Conservation (phyloP, 768 basidiomycete species). For the Phylloporus arenicola region DNA sequence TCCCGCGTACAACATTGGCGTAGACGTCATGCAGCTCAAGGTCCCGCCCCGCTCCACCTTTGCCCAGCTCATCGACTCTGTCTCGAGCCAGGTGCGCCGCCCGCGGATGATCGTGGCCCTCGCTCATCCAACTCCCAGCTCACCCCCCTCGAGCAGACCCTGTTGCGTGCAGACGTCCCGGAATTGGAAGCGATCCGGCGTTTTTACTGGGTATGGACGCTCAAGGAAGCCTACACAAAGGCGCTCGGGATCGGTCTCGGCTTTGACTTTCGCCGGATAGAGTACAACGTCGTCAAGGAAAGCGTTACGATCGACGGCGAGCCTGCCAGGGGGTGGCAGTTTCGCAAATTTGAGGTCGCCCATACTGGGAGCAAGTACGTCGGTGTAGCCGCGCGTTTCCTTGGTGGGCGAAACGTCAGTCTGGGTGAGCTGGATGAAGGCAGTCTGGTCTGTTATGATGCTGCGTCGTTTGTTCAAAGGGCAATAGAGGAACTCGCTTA, state of each 20-base stretch:
- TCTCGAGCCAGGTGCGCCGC: slow-evolving; percentile 57
- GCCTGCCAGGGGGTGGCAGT: slow-evolving; percentile 58
- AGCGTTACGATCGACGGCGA: slow-evolving; percentile 55
- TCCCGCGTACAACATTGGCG: slow-evolving; percentile 54
- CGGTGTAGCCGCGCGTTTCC: slow-evolving; percentile 59
- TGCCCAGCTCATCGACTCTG: slow-evolving; percentile 53
- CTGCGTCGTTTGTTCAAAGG: slow-evolving; percentile 43
- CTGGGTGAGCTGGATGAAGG: slow-evolving; percentile 31
- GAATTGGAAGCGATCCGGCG: slow-evolving; percentile 48
- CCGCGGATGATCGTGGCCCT: background rate
- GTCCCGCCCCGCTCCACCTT: slow-evolving; percentile 56
- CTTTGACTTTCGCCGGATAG: slow-evolving; percentile 74
- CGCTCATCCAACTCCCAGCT: slow-evolving; percentile 31
- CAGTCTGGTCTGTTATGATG: slow-evolving; percentile 43
- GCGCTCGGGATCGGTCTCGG: slow-evolving; percentile 79
- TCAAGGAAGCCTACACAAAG: slow-evolving; percentile 91
- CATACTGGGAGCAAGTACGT: slow-evolving; percentile 53
- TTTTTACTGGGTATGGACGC: slow-evolving; percentile 84
- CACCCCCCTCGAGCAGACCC: slow-evolving; percentile 33
- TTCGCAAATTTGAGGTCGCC: slow-evolving; percentile 53
- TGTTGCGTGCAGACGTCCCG: slow-evolving; percentile 35
- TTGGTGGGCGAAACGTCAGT: slow-evolving; percentile 38
- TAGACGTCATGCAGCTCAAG: slow-evolving; percentile 78
- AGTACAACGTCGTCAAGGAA: slow-evolving; percentile 55
- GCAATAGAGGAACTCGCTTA: slow-evolving; percentile 40